Base-by-base conservation (phyloP, 2,329 filamentous ascomycete species). In the Alternaria triticimaculans region DNA sequence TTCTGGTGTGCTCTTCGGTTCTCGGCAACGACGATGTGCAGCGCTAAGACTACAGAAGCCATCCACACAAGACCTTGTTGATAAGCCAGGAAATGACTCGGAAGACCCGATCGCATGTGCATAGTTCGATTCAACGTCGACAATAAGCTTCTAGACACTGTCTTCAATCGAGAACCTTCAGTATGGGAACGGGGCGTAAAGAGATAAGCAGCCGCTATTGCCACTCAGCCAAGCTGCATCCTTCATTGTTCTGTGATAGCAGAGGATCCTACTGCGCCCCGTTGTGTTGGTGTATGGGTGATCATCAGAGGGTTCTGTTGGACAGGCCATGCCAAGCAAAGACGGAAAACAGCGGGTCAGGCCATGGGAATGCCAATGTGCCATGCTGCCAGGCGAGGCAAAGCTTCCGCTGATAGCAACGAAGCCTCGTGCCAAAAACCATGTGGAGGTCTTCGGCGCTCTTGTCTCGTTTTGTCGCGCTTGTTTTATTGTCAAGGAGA, bases 331-430 rank as follows among this genome's bases (percentile, higher is more conserved):
- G 53, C 53, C 58, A 61, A 61, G 58, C 5, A 10, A 28, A 37
- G 30, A 20, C 54, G 21, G 25, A 41, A 49, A 61, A 50, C 30
- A 57, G 58, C 45, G 53, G 58, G 58, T 43, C 43, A 48, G n/a
- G 20, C 21, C 20, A 49, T 15, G 11, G 41, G 33, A 28, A 26
- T 30, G 37, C 54, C 26, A 41, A 37, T 41, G 25, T 57, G 30
- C 53, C 58, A 61, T 57, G 44, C 28, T 50, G 14, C 33, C 33
- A 33, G 18, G 58, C 44, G n/a, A 57, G 53, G 58, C 20, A 61
- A 61, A 61, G 58, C 58, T 57, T 61, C 53, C 58, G 58, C 58
- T 41, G 54, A 61, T 23, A 50, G 18, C 21, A 25, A 28, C 30
- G 44, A 61, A 61, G 58, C 58, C 58, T 61, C 44, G 44, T 30